Evolutionary conservation across 345 rosid species (phyloP).

Genomic region (Melaleuca alternifolia): DNA sequence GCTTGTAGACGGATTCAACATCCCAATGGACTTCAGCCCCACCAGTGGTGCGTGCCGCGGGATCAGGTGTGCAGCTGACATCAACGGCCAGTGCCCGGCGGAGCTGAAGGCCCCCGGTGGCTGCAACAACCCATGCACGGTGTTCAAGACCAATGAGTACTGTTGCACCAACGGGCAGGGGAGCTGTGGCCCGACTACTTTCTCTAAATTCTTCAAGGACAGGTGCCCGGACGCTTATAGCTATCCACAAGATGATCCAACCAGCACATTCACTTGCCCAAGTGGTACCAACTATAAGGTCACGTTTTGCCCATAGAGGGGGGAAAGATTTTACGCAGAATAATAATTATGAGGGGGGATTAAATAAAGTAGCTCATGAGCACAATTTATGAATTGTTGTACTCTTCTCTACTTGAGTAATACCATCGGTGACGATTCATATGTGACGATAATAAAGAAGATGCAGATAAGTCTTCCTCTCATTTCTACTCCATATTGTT

Average conservation of each 20-base stretch:
- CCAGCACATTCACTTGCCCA: slow-evolving; percentile 19
- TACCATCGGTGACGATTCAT: not conserved
- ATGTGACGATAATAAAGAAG: not conserved
- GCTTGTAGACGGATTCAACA: slow-evolving; percentile 20
- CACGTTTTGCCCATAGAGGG: slow-evolving; percentile 14
- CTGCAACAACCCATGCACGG: slow-evolving; percentile 21
- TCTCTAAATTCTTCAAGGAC: slow-evolving; percentile 6
- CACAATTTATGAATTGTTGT: not conserved
- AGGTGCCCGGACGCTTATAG: slow-evolving; percentile 14
- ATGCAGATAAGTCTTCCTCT: not conserved
- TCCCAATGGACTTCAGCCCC: slow-evolving; percentile 22
- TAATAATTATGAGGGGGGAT: not conserved
- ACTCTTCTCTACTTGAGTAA: not conserved
- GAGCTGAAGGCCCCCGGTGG: slow-evolving; percentile 5
- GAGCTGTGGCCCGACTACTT: not conserved
- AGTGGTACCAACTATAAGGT: slow-evolving; percentile 21
- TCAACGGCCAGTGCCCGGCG: slow-evolving; percentile 7
- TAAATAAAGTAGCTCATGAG: not conserved
- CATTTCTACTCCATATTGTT: not conserved
- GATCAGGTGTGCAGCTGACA: slow-evolving; percentile 6
- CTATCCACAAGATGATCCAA: slow-evolving; percentile 16
- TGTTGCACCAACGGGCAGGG: slow-evolving; percentile 1
- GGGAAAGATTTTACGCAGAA: not conserved
- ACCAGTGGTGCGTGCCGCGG: slow-evolving; percentile 2
- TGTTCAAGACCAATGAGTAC: slow-evolving; percentile 10